phyloP scores from a whole-genome alignment of 2,329 filamentous ascomycete species.

The Penicillium rolfsii region DNA sequence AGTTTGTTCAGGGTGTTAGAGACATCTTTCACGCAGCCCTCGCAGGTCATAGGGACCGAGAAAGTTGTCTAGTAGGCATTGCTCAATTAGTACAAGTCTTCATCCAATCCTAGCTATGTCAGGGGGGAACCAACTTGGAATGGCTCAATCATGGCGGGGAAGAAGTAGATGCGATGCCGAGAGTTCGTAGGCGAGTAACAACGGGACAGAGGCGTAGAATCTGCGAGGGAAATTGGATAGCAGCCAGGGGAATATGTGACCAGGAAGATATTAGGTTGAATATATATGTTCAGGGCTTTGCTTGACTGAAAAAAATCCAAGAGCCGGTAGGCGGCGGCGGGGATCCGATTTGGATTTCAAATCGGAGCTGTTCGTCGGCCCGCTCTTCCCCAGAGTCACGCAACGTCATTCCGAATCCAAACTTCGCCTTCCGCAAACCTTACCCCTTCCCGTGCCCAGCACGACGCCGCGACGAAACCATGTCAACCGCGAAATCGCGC shows the following conservation, averaged over 20 bases:
- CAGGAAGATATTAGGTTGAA: conserved; percentile 13
- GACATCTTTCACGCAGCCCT: conserved; percentile 84
- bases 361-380: conserved; percentile 37
- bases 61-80: conserved; percentile 74
- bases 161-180: conserved; percentile 17
- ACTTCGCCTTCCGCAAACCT: background rate
- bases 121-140: conserved; percentile 46
- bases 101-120: background rate
- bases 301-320: conserved; percentile 12
- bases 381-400: conserved; percentile 31
- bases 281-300: background rate
- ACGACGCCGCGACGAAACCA: conserved; percentile 36
- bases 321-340: conserved; percentile 19
- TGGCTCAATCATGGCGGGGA: conserved; percentile 47
- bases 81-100: conserved; percentile 21
- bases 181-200: background rate
- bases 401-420: conserved; percentile 27
- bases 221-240: background rate
- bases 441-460: background rate
- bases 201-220: background rate
- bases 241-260: background rate
- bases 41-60: conserved; percentile 90
- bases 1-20: conserved; percentile 77
- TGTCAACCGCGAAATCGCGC: conserved; percentile 71
- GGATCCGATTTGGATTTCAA: conserved; percentile 36